A percentile compares a stretch with the other conserved stretches of the same genome.
phyloP scores from a whole-genome alignment of 2,329 filamentous ascomycete genomes.

The Tolypocladium paradoxum region DNA sequence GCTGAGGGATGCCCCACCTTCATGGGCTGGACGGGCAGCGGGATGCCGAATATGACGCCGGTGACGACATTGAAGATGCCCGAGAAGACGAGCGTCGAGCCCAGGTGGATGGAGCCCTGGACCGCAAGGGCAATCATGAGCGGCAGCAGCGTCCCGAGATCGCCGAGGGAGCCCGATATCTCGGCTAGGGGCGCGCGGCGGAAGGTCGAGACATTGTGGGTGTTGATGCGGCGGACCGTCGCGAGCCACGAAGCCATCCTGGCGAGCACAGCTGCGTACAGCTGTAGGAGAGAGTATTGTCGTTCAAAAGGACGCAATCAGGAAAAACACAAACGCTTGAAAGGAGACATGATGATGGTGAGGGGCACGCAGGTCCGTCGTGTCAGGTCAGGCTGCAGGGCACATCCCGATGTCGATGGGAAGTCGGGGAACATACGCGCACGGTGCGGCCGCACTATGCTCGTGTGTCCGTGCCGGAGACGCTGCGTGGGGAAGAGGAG shows the following conservation, averaged over 20 bases:
- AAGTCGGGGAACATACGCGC: background rate
- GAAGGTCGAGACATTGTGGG: conserved; percentile 39
- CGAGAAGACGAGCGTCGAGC: conserved; percentile 78
- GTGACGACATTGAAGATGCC: conserved; percentile 80
- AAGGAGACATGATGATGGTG: background rate
- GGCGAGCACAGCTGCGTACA: background rate
- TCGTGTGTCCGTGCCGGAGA: background rate
- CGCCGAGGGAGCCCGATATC: conserved; percentile 78
- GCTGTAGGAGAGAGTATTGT: background rate
- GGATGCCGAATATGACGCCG: conserved; percentile 74
- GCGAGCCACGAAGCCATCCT: conserved; percentile 16
- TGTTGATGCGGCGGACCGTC: conserved; percentile 22
- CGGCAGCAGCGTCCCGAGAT: conserved; percentile 81
- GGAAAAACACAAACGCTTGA: background rate
- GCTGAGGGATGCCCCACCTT: conserved; percentile 30
- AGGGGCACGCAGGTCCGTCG: background rate
- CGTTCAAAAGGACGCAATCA: background rate
- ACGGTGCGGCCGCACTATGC: background rate
- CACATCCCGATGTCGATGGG: background rate
- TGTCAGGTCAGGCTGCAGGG: background rate
- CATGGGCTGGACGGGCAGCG: conserved; percentile 85
- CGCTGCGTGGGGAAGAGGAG: background rate
- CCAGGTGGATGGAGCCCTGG: conserved; percentile 68
- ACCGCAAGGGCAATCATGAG: conserved; percentile 78
- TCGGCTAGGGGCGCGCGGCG: conserved; percentile 47